phyloP scores from a whole-genome alignment of 140 eudicot genomes.

The Ambrosia hybrid region DNA sequence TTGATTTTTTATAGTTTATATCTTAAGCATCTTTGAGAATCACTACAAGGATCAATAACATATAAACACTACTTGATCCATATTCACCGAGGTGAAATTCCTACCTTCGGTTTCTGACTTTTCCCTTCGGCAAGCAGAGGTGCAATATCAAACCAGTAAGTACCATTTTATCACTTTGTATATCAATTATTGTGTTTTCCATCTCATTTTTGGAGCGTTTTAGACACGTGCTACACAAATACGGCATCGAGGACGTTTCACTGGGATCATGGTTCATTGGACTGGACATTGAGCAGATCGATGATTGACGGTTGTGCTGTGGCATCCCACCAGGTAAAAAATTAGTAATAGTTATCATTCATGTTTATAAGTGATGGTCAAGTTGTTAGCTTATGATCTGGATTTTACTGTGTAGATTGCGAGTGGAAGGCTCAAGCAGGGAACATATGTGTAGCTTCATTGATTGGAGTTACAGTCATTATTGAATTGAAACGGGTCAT shows the following conservation, averaged over 20 bases:
- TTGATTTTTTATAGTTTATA: too few relatives aligned
- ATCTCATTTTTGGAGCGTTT: slow-evolving; percentile 1
- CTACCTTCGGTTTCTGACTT: slow-evolving; percentile 20
- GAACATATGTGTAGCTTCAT: slow-evolving; percentile 90
- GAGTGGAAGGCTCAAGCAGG: slow-evolving; percentile 99
- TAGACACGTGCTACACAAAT: slow-evolving; percentile 87
- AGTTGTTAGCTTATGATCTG: neutral
- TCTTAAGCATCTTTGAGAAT: too few relatives aligned
- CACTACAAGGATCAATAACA: too few relatives aligned
- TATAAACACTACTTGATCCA: neutral
- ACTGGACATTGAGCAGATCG: slow-evolving; percentile 85
- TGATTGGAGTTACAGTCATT: slow-evolving; percentile 98
- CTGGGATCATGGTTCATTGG: slow-evolving; percentile 97
- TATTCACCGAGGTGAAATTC: neutral
- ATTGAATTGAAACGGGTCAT: too few relatives aligned
- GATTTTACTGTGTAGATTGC: slow-evolving; percentile 61
- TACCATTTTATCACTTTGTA: neutral
- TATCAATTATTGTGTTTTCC: neutral
- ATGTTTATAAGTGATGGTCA: neutral
- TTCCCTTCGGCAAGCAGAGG: slow-evolving; percentile 53
- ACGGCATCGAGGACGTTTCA: slow-evolving; percentile 88
- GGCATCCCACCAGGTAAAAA: slow-evolving; percentile 92
- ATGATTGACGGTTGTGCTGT: slow-evolving; percentile 89
- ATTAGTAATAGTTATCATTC: neutral
- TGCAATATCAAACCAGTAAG: slow-evolving; percentile 90